A percentile compares a stretch with the other conserved stretches of the same genome.
phyloP scores from a whole-genome alignment of 371 early-diverging fungal species.

The Mucor lusitanicus region DNA sequence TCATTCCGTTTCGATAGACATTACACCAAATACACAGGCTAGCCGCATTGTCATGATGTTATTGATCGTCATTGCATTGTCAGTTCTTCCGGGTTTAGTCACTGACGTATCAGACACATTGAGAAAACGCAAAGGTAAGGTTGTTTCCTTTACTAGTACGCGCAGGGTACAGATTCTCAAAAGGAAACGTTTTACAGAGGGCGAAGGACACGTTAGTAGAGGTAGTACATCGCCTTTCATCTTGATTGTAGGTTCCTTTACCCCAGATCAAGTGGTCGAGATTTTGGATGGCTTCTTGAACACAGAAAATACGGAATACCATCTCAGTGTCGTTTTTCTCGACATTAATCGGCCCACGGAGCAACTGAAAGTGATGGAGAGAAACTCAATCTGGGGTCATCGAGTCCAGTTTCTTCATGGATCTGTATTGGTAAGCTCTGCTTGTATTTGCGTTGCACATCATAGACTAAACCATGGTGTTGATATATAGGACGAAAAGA shows the following conservation, averaged over 20 bases:
- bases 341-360: constrained; percentile 52
- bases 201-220: constrained; percentile 49
- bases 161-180: not conserved
- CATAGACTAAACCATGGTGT: not conserved
- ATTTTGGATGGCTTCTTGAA: constrained; percentile 64
- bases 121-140: constrained; percentile 44
- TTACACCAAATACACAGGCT: constrained; percentile 62
- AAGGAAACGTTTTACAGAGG: constrained; percentile 17
- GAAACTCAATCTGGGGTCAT: constrained; percentile 46
- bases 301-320: constrained; percentile 45
- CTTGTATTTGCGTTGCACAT: not conserved
- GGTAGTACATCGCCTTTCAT: constrained; percentile 55
- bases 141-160: not conserved
- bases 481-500: constrained; percentile 27
- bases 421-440: constrained; percentile 38
- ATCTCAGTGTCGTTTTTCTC: constrained; percentile 59
- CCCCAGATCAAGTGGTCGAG: constrained; percentile 53
- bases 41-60: constrained; percentile 70
- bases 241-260: constrained; percentile 65
- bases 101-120: constrained; percentile 59
- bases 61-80: constrained; percentile 66
- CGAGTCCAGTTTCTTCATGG: constrained; percentile 49
- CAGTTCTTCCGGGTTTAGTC: constrained; percentile 63
- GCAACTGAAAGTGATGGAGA: constrained; percentile 49
- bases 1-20: constrained; percentile 30